Conservation (phyloP, 2,329 filamentous ascomycete genomes). For the Pyrenochaeta sp. region DNA sequence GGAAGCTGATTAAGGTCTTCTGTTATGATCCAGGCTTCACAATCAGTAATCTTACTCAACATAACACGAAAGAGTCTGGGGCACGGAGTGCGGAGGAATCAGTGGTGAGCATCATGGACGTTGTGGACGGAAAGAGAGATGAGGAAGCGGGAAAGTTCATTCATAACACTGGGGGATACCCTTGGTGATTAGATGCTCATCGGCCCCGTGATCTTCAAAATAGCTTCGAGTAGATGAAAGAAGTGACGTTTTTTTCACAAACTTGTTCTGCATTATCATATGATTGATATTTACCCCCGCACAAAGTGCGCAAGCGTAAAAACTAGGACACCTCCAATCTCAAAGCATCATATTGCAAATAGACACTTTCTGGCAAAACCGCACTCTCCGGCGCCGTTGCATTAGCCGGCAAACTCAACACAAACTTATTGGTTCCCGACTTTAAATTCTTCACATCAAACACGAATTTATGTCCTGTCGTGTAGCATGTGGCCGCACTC, state of each 20-base stretch:
- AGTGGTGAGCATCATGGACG: conserved; percentile 45
- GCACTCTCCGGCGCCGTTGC: conserved; percentile 68
- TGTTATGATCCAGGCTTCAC: conserved; percentile 52
- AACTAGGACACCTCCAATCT: conserved; percentile 59
- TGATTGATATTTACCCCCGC: background rate
- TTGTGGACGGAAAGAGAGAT: conserved; percentile 50
- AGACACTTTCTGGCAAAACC: conserved; percentile 62
- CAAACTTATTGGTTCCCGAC: conserved; percentile 62
- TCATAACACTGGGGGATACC: conserved; percentile 41
- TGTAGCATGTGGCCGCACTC: conserved; percentile 26
- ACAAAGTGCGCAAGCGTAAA: background rate
- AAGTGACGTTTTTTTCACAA: too few relatives aligned
- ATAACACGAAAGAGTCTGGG: conserved; percentile 47
- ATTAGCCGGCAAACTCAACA: conserved; percentile 66
- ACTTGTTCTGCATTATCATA: background rate
- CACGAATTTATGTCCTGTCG: conserved; percentile 20
- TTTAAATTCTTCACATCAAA: conserved; percentile 45
- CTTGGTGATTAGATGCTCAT: too few relatives aligned
- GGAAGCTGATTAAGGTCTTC: conserved; percentile 46
- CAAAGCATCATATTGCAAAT: conserved; percentile 71
- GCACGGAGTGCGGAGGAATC: conserved; percentile 46
- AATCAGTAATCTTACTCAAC: conserved; percentile 40
- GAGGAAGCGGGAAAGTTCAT: conserved; percentile 42
- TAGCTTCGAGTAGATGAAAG: too few relatives aligned
- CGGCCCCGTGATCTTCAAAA: too few relatives aligned